phyloP scores from a whole-genome alignment of 768 basidiomycete species.

The Goffeauzyma gilvescens region DNA sequence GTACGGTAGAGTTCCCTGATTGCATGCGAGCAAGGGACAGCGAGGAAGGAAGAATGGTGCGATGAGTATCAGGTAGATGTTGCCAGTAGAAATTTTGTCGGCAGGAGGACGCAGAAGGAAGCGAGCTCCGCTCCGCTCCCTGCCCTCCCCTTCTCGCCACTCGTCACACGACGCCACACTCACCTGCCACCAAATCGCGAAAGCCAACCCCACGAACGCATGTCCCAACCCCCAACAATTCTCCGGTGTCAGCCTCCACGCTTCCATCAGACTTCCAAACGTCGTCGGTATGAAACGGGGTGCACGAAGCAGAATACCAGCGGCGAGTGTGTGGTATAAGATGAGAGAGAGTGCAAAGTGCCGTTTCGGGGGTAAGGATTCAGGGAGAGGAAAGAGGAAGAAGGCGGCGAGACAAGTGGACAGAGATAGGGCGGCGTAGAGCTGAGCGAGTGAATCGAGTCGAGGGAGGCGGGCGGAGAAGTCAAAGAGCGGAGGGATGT shows the following conservation, averaged over 20 bases:
- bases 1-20: not conserved
- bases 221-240: constrained; percentile 52
- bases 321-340: constrained; percentile 53
- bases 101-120: not conserved
- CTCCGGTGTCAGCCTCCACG: constrained; percentile 49
- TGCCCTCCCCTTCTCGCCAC: too few species aligned
- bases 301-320: constrained; percentile 54
- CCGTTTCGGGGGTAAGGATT: constrained; percentile 69
- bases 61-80: not conserved
- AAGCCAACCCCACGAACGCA: constrained; percentile 49
- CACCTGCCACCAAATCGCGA: constrained; percentile 66
- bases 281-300: constrained; percentile 62
- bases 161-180: too few species aligned
- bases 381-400: constrained; percentile 54
- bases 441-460: constrained; percentile 31
- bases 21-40: too few species aligned
- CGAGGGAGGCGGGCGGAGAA: not conserved
- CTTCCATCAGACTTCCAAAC: constrained; percentile 37
- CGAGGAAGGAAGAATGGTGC: not conserved
- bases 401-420: constrained; percentile 45
- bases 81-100: not conserved
- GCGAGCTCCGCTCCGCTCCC: not conserved
- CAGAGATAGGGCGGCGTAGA: constrained; percentile 48
- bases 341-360: constrained; percentile 58
- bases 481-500: not conserved